Conservation (phyloP, 331 rosid genomes). For the Malus hybrid region DNA sequence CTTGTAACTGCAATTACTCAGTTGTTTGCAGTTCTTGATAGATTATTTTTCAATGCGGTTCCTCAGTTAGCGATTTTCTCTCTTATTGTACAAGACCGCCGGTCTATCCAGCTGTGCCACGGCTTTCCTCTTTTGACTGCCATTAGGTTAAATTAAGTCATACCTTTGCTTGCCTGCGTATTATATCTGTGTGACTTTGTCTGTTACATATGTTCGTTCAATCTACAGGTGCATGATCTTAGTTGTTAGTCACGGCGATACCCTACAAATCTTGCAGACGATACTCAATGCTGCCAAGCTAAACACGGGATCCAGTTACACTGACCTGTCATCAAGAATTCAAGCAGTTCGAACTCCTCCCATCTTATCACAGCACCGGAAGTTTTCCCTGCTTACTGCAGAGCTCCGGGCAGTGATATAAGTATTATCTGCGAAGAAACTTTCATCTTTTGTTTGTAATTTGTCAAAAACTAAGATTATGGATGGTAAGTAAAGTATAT, state of each 20-base stretch:
- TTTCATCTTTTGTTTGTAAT: neutral
- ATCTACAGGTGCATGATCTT: slow-evolving; percentile 59
- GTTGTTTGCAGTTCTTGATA: neutral
- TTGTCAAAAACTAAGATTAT: neutral
- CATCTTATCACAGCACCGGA: slow-evolving; percentile 62
- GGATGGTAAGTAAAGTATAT: neutral
- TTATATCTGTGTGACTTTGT: neutral
- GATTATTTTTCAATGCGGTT: neutral
- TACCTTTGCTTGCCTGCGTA: neutral
- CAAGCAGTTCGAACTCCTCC: slow-evolving; percentile 42
- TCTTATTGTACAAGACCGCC: neutral
- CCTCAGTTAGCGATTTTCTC: neutral
- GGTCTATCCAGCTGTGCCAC: neutral
- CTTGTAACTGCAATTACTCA: neutral
- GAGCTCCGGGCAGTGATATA: slow-evolving; percentile 53
- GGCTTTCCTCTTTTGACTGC: neutral
- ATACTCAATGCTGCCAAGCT: slow-evolving; percentile 47
- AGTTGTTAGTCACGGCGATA: slow-evolving; percentile 86
- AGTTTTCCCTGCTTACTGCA: slow-evolving; percentile 60
- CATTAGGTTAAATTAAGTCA: neutral
- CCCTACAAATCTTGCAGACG: slow-evolving; percentile 79
- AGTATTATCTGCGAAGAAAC: neutral
- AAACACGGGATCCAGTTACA: slow-evolving; percentile 15
- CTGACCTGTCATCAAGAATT: slow-evolving; percentile 35
- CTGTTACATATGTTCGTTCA: neutral